phyloP scores from a whole-genome alignment of 2,329 filamentous ascomycete species.

The Colletotrichum sp. region DNA sequence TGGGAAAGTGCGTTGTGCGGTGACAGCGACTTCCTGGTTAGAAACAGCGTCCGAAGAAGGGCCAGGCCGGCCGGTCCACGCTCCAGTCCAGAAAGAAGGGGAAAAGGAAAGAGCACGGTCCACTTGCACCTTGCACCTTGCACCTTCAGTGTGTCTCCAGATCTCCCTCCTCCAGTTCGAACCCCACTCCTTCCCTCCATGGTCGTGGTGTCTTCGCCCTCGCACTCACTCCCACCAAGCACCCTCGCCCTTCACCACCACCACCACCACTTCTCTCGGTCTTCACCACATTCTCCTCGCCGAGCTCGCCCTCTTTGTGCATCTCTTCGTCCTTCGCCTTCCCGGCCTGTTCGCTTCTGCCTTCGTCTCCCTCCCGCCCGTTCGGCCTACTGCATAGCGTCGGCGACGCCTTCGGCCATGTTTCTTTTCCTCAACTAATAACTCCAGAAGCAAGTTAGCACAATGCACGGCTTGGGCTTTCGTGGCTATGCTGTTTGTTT shows the following conservation, averaged over 20 bases:
- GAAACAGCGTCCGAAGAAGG: neutral
- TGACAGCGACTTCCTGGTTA: neutral
- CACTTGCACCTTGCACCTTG: neutral
- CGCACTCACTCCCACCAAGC: neutral
- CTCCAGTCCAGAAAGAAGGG: neutral
- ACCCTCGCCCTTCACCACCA: neutral
- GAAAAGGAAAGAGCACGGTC: neutral
- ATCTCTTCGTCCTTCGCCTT: neutral
- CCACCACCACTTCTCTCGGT: no score
- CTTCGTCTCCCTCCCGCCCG: neutral
- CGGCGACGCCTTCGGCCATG: neutral
- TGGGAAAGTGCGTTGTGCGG: neutral
- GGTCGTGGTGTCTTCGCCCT: neutral
- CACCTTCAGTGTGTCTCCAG: neutral
- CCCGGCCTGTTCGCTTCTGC: neutral
- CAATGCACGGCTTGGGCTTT: neutral
- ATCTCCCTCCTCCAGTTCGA: neutral
- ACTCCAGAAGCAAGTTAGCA: neutral
- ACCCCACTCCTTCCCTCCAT: slow-evolving; percentile 7
- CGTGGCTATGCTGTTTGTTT: slow-evolving; percentile 13
- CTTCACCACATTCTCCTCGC: neutral
- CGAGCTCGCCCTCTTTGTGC: neutral
- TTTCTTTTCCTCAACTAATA: neutral
- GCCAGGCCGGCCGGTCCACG: neutral
- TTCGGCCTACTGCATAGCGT: neutral